phyloP scores from a whole-genome alignment of 2,329 filamentous ascomycete genomes.

The Graphiopsis chlorocephala region DNA sequence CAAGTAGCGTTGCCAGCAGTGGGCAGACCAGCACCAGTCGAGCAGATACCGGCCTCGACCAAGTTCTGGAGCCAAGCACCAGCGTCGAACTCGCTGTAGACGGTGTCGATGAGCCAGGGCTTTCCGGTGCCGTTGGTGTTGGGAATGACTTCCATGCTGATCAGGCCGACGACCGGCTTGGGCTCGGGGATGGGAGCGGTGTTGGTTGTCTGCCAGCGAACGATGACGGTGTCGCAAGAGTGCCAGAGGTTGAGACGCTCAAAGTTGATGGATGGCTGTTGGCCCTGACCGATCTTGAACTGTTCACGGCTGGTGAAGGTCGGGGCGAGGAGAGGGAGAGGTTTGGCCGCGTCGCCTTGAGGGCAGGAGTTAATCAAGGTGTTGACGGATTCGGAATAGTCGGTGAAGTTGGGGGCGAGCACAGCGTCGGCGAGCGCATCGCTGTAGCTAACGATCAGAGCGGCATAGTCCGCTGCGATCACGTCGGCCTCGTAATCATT shows the following conservation, averaged over 20 bases:
- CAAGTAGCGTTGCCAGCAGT: not conserved
- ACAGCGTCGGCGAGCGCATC: conserved; percentile 25
- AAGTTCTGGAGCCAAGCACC: conserved; percentile 34
- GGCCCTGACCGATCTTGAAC: conserved; percentile 32
- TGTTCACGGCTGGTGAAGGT: conserved; percentile 28
- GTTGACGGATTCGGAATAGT: conserved; percentile 35
- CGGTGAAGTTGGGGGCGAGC: conserved; percentile 29
- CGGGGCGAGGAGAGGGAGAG: conserved; percentile 24
- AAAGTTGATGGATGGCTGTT: conserved; percentile 33
- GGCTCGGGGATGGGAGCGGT: conserved; percentile 29
- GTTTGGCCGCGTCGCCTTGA: conserved; percentile 26
- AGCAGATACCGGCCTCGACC: conserved; percentile 27
- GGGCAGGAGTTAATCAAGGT: conserved; percentile 33
- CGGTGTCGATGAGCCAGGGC: conserved; percentile 28
- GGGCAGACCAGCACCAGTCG: conserved; percentile 4
- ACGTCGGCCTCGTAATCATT: conserved; percentile 24
- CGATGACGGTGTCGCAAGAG: conserved; percentile 28
- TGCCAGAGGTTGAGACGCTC: conserved; percentile 30
- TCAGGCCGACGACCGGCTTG: conserved; percentile 29
- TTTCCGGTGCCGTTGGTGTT: conserved; percentile 19
- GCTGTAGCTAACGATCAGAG: conserved; percentile 31
- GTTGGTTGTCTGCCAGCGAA: conserved; percentile 33
- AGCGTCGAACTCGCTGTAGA: conserved; percentile 34
- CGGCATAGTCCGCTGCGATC: conserved; percentile 30
- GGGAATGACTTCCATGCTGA: conserved; percentile 24